Evolutionary conservation across 192 early-diverging fungal species (phyloP).

Genomic region (Obelidium mucronatum): DNA sequence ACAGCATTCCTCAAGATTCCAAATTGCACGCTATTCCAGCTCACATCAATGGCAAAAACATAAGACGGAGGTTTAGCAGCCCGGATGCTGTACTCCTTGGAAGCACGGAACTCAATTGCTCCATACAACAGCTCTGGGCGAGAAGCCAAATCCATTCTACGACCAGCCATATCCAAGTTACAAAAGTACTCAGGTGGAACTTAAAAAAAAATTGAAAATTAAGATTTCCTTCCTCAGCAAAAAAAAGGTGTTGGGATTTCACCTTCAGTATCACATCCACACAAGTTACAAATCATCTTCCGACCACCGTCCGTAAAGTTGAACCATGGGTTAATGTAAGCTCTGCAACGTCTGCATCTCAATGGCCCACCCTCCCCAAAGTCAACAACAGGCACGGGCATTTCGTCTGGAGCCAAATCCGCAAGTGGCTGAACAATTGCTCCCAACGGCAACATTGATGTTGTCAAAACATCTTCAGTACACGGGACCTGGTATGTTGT

Average conservation of each 20-base stretch:
- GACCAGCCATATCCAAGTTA: slow-evolving; percentile 92
- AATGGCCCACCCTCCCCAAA: slow-evolving; percentile 87
- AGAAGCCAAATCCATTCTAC: slow-evolving; percentile 81
- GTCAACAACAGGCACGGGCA: slow-evolving; percentile 80
- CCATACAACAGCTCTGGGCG: slow-evolving; percentile 91
- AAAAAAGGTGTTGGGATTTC: not conserved
- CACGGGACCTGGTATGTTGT: slow-evolving; percentile 88
- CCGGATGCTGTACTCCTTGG: slow-evolving; percentile 78
- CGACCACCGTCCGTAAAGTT: slow-evolving; percentile 89
- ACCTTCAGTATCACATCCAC: slow-evolving; percentile 86
- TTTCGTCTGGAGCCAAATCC: slow-evolving; percentile 78
- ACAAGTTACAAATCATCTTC: slow-evolving; percentile 94
- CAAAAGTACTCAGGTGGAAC: slow-evolving; percentile 91
- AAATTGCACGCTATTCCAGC: slow-evolving; percentile 83
- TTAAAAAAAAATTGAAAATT: slow-evolving; percentile 18
- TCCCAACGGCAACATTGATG: slow-evolving; percentile 84
- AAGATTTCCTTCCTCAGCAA: not conserved
- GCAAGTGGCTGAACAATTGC: slow-evolving; percentile 93
- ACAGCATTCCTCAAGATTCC: slow-evolving; percentile 79
- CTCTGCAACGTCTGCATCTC: slow-evolving; percentile 90
- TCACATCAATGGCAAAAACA: slow-evolving; percentile 96
- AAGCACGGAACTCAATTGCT: slow-evolving; percentile 89
- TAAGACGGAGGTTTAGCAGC: slow-evolving; percentile 74
- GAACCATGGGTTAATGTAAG: slow-evolving; percentile 93
- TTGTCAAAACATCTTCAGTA: slow-evolving; percentile 79